phyloP scores from a whole-genome alignment of 1,284 basidiomycete genomes.

The Clitocybe nebularis region DNA sequence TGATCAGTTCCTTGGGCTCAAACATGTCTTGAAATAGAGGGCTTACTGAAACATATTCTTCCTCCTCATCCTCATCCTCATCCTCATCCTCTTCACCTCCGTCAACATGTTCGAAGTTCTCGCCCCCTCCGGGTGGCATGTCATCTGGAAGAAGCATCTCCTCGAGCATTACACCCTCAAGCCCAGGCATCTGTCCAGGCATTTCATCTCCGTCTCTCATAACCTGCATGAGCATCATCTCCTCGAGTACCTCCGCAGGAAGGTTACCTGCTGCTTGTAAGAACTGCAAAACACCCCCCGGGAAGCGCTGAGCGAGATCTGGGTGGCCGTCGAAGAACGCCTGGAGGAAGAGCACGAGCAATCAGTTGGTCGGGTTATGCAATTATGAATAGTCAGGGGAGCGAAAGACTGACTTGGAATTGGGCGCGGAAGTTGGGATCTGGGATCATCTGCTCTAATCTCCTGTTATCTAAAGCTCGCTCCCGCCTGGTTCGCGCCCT shows the following conservation, averaged over 20 bases:
- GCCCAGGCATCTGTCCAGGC: slow-evolving; percentile 37
- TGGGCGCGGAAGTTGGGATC: slow-evolving; percentile 53
- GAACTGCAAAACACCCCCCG: slow-evolving; percentile 62
- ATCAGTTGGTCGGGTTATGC: slow-evolving; percentile 13
- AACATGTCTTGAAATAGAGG: neutral
- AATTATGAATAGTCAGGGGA: too few species aligned
- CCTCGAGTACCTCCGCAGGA: slow-evolving; percentile 55
- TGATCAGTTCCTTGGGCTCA: slow-evolving; percentile 10
- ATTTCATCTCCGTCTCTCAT: slow-evolving; percentile 26
- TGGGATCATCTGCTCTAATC: slow-evolving; percentile 53
- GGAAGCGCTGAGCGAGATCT: slow-evolving; percentile 50
- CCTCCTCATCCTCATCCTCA: slow-evolving; percentile 28
- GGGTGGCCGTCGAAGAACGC: slow-evolving; percentile 52
- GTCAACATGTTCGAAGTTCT: slow-evolving; percentile 13
- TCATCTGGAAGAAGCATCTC: too few species aligned
- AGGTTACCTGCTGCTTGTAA: slow-evolving; percentile 54
- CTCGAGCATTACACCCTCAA: slow-evolving; percentile 21
- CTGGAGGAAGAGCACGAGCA: slow-evolving; percentile 22
- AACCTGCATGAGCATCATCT: slow-evolving; percentile 39
- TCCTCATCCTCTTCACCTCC: slow-evolving; percentile 17
- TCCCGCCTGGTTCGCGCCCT: slow-evolving; percentile 34
- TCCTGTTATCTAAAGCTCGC: slow-evolving; percentile 42
- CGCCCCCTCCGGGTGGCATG: too few species aligned
- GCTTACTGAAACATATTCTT: slow-evolving; percentile 47
- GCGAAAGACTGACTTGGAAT: slow-evolving; percentile 38